Evolutionary conservation across 306 rosid genomes (phyloP).

Genomic region (Lathyrus aphaca): DNA sequence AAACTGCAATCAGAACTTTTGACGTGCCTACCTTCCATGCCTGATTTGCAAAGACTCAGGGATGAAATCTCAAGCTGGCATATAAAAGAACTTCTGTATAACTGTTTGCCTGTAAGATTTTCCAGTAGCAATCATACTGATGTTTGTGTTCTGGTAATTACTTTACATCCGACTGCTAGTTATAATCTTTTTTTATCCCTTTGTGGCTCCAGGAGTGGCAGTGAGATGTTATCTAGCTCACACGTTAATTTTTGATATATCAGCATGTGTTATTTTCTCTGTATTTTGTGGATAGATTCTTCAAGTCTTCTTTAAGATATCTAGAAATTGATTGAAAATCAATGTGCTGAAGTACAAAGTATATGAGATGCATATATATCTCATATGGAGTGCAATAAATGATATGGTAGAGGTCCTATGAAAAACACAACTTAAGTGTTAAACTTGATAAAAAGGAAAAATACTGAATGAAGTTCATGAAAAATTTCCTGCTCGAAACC

Average conservation of each 20-base stretch:
- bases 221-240: slow-evolving; percentile 29
- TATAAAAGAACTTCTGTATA: slow-evolving; percentile 72
- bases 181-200: neutral
- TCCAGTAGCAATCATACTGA: slow-evolving; percentile 75
- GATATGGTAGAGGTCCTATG: neutral
- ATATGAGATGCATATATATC: slow-evolving; percentile 11
- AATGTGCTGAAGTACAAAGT: neutral
- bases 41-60: slow-evolving; percentile 65
- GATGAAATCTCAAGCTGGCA: slow-evolving; percentile 78
- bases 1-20: slow-evolving; percentile 72
- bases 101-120: slow-evolving; percentile 85
- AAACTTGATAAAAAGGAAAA: slow-evolving; percentile 13
- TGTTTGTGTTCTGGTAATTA: slow-evolving; percentile 78
- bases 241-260: slow-evolving; percentile 10
- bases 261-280: neutral
- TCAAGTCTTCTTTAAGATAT: neutral
- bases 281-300: neutral
- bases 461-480: slow-evolving; percentile 11
- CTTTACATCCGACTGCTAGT: slow-evolving; percentile 21
- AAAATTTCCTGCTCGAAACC: slow-evolving; percentile 15
- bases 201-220: slow-evolving; percentile 6
- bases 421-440: neutral
- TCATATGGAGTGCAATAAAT: neutral
- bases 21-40: slow-evolving; percentile 83
- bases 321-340: slow-evolving; percentile 11